Percentiles rank a stretch among this genome's conserved stretches.
These are phyloP conservation scores for Hanseniaspora lachancei DNA, from an alignment of 805 yeast species.

Conservation along the genomic window DNA sequence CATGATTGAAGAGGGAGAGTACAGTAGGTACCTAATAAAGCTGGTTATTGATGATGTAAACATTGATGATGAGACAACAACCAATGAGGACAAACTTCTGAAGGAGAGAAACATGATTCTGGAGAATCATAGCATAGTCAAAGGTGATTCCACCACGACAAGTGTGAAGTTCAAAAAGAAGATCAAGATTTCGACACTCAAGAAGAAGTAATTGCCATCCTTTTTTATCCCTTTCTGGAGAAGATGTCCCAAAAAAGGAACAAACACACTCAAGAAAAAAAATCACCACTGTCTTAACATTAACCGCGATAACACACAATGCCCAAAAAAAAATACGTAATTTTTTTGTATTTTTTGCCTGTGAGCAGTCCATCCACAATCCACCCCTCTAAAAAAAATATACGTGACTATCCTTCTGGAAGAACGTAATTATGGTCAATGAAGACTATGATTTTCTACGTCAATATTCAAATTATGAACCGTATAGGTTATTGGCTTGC, in stretches of 20 bases:
- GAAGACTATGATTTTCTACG: no score
- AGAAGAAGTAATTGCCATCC: not conserved
- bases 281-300: no score
- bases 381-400: not conserved
- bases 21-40: slow-evolving; percentile 5
- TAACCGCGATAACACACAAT: no score
- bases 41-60: not conserved
- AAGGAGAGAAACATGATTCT: not conserved
- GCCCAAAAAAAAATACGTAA: no score
- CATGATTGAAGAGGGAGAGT: slow-evolving; percentile 7
- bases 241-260: not conserved
- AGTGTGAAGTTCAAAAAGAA: not conserved
- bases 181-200: not conserved
- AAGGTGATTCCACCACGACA: not conserved
- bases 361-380: no score
- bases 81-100: not conserved
- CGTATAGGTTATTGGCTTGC: no score
- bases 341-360: no score
- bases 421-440: no score
- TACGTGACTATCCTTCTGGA: no score
- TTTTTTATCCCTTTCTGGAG: not conserved
- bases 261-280: no score
- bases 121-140: not conserved
- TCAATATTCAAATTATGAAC: no score
- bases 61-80: not conserved